phyloP scores from a whole-genome alignment of 2,329 filamentous ascomycete genomes.

The Daldinia eschscholtzii region DNA sequence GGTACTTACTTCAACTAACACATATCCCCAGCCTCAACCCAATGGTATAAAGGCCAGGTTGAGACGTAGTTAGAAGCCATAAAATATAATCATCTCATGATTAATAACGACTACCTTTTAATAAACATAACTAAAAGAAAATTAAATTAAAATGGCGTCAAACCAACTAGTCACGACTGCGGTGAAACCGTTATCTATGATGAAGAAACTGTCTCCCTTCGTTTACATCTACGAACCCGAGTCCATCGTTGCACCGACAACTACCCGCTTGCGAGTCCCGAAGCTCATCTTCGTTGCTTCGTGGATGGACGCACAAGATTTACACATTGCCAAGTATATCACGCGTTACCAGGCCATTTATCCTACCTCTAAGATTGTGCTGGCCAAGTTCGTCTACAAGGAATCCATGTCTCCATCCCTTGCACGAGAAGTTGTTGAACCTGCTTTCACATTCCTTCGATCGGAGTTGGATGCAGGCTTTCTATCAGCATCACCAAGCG shows the following conservation, averaged over 20 bases:
- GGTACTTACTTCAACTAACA: neutral
- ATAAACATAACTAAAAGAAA: neutral
- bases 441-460: slow-evolving; percentile 58
- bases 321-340: slow-evolving; percentile 66
- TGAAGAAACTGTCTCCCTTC: slow-evolving; percentile 49
- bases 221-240: slow-evolving; percentile 50
- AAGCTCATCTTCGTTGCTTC: slow-evolving; percentile 62
- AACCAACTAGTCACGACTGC: slow-evolving; percentile 24
- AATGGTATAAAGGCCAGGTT: neutral
- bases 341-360: slow-evolving; percentile 59
- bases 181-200: slow-evolving; percentile 43
- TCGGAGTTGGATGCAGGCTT: slow-evolving; percentile 47
- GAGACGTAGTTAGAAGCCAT: neutral
- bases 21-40: neutral
- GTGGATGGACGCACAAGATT: slow-evolving; percentile 66
- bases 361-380: slow-evolving; percentile 61
- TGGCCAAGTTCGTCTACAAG: slow-evolving; percentile 58
- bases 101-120: neutral
- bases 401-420: slow-evolving; percentile 54
- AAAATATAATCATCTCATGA: neutral
- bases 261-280: slow-evolving; percentile 50
- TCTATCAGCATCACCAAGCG: slow-evolving; percentile 40
- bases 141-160: slow-evolving; percentile 43
- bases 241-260: slow-evolving; percentile 16
- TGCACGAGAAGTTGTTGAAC: slow-evolving; percentile 53